Evolutionary conservation across 2,329 filamentous ascomycete species (phyloP), one percentile per base, ranked within the genome.

Genomic region (Atkinsonella hypoxylon): DNA sequence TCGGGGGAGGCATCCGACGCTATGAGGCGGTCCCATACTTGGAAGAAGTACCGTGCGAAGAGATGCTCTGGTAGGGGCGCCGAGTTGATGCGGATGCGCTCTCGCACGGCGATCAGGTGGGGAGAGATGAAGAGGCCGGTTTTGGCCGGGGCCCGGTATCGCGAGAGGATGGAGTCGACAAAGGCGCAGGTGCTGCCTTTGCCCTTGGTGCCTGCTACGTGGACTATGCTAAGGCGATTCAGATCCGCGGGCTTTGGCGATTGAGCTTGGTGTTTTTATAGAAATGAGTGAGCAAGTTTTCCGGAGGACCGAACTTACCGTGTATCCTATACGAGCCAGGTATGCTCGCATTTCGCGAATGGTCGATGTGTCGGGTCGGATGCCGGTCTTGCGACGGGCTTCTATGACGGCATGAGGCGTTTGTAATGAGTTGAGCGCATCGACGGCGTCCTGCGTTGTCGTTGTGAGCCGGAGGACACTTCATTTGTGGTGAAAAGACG

Each of bases 391-490:
- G 50, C 82, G 78, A 48, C 93, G 82, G 47, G 84, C 82, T 63
- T 95, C 82, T 17, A 96, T 78, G 48, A 89, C 78, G 46, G 85
- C 79, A 63, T 85, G 91, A 48, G 95, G 94, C 41, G 87, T 89
- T 67, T 98, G 93, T 47, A 97, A 81, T 43, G 87, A 85, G 67
- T 97, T 97, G 62, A 97, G 79, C 39, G 86, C 81, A 58, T 82
- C 74, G 55, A 97, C 82, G 45, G 91, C 93, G 65, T 93, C 89
- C 89, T 95, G 57, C 39, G 40, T 20, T 41, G 51, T 36, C 31
- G 26, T 42, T 17, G 38, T 52, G 22, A 30, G 43, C 34, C 10
- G 34, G 34, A 36, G n/a, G n/a, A 26, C 26, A 26, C 26, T 26
- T 26, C 20, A 22, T 22, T 20, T 18, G 34, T 12, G 34, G 34